These are phyloP conservation scores for Thalassiosira pacifica DNA, from an alignment of 352 stramenopile species.

Conservation along the genomic window DNA sequence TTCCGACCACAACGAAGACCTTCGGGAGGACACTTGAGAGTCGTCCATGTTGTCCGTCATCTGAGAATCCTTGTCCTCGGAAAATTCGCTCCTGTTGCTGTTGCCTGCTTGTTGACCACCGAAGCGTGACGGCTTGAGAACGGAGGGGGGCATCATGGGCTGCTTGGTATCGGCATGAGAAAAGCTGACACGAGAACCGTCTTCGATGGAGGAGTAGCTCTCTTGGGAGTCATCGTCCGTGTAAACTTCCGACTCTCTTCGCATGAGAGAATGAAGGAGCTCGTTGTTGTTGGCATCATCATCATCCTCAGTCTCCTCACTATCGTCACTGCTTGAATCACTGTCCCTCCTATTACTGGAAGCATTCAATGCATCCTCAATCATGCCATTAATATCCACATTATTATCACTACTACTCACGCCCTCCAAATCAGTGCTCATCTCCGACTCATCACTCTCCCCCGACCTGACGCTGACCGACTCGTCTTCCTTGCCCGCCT, in stretches of 20 bases:
- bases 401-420: neutral
- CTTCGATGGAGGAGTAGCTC: neutral
- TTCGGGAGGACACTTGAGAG: no score
- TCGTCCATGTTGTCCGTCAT: no score
- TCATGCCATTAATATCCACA: no score
- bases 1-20: no score
- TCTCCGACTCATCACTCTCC: neutral
- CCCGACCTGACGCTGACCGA: neutral
- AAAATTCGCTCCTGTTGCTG: no score
- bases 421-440: neutral
- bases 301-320: neutral
- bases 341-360: neutral
- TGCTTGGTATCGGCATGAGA: neutral
- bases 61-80: no score
- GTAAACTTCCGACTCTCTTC: neutral
- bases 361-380: neutral
- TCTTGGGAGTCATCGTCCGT: neutral
- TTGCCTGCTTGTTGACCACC: neutral
- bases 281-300: neutral
- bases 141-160: neutral
- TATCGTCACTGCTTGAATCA: neutral
- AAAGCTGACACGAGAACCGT: neutral
- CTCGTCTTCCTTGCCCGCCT: slow-evolving; percentile 6
- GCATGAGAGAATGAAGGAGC: no score
- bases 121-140: neutral